Evolutionary conservation across 148 eudicot species (phyloP), one percentile per base, ranked within the genome.

Genomic region (Silene latifolia): DNA sequence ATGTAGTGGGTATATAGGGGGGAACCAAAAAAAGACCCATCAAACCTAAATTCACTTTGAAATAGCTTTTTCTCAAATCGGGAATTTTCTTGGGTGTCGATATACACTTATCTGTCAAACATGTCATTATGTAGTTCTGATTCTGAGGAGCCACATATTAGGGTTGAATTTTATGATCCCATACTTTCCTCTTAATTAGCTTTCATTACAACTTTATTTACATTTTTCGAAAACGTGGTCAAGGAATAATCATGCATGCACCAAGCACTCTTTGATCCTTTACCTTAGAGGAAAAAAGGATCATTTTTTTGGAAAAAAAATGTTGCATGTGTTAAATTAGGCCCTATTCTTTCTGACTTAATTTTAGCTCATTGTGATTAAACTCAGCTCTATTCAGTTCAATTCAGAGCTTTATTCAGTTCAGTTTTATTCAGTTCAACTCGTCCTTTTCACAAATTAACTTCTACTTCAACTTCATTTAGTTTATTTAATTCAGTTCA

Each of bases 41-140:
- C 81, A 79, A 79, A 5, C 7, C 20, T 35, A 46, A 67, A 57
- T 15, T 65, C 4, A 42, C 72, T 73, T 79, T 79, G 23, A 24
- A 24, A 1, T 13, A 65, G 24, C 77, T 72, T 67, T 72, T 58
- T 58, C 72, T 67, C 73, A 66, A 78, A 66, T 57, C 61, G 54
- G 76, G 73, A 66, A 73, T 54, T 23, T 19, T 42, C 46, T 73
- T 71, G 64, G 73, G 54, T 17, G 51, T 8, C 15, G 24, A 60
- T 72, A 65, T 4, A 24, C 35, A 65, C 27, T 10, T 39, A 25
- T 65, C 72, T 72, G 72, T 72, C 76, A 77, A 61, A 71, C 81
- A 79, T 74, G 82, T 79, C 82, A 80, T 65, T 80, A 63, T 80
- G 10, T 11, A 63, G 18, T 69, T 69, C 82, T 21, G 25, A 80